phyloP scores from a whole-genome alignment of 2,329 filamentous ascomycete species.

The Penicillium sp. region DNA sequence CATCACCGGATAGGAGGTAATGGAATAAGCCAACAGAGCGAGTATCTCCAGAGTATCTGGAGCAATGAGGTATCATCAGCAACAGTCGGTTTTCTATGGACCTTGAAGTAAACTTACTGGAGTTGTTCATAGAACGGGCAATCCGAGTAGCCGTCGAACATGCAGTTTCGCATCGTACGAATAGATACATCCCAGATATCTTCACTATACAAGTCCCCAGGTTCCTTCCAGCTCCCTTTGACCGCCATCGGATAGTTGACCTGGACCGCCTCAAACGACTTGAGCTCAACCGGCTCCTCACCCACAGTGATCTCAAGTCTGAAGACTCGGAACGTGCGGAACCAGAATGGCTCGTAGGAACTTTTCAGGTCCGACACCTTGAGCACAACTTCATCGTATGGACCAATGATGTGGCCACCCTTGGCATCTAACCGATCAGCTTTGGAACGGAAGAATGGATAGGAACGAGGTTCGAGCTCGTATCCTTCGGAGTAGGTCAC shows the following conservation, averaged over 20 bases:
- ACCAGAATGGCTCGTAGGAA: conserved; percentile 46
- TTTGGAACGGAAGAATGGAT: conserved; percentile 46
- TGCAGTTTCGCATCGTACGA: conserved; percentile 38
- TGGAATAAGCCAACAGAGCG: conserved; percentile 33
- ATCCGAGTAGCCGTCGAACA: conserved; percentile 40
- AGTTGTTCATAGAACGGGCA: conserved; percentile 43
- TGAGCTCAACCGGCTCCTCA: conserved; percentile 25
- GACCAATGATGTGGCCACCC: conserved; percentile 39
- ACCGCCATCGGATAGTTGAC: conserved; percentile 43
- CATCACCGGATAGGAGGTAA: conserved; percentile 37
- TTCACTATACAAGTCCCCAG: conserved; percentile 12
- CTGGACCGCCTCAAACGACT: conserved; percentile 32
- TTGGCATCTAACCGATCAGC: conserved; percentile 38
- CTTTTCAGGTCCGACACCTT: conserved; percentile 18
- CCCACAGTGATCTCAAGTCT: conserved; percentile 33
- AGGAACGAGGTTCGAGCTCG: conserved; percentile 35
- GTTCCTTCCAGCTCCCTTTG: conserved; percentile 30
- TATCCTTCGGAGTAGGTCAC: conserved; percentile 39
- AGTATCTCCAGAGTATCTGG: conserved; percentile 30
- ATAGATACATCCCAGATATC: conserved; percentile 37
- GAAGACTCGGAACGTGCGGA: conserved; percentile 44
- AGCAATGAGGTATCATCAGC: neutral
- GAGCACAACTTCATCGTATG: conserved; percentile 38
- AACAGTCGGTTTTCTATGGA: neutral
- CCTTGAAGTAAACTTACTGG: conserved; percentile 25